Conservation (phyloP, 2,329 filamentous ascomycete genomes). For the Podosphaera aphanis region DNA sequence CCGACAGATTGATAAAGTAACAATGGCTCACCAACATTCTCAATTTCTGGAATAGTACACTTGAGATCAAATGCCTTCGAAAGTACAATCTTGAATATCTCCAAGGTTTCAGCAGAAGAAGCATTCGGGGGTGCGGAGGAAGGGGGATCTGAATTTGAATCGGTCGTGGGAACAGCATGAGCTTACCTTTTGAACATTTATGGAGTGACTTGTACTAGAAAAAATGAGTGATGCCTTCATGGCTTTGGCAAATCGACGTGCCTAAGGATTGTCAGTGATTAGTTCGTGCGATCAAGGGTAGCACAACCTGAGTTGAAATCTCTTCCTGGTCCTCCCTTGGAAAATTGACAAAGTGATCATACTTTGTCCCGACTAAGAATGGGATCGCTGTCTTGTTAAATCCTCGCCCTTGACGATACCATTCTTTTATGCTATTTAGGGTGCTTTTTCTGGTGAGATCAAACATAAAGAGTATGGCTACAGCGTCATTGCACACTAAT, state of each 20-base stretch:
- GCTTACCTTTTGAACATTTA: conserved; percentile 92
- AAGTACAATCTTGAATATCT: conserved; percentile 99
- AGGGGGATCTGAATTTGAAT: background rate
- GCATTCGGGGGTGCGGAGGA: background rate
- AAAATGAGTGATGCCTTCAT: conserved; percentile 97
- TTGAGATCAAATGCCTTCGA: conserved; percentile 97
- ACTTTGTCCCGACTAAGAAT: conserved; percentile 91
- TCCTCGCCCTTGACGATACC: conserved; percentile 89
- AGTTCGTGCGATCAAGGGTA: background rate
- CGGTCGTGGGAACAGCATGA: background rate
- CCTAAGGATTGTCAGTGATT: conserved; percentile 26
- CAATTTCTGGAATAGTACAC: conserved; percentile 96
- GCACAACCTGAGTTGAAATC: conserved; percentile 69
- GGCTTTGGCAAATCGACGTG: conserved; percentile 84
- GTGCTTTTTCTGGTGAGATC: conserved; percentile 95
- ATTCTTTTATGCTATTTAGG: conserved; percentile 97
- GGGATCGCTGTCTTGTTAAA: conserved; percentile 99
- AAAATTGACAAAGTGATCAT: conserved; percentile 98
- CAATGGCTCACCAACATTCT: conserved; percentile 88
- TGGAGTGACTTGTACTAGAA: conserved; percentile 95
- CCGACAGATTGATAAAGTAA: conserved; percentile 55
- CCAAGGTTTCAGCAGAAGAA: conserved; percentile 3
- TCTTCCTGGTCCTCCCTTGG: conserved; percentile 93
- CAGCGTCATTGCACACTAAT: conserved; percentile 96
- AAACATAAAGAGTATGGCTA: conserved; percentile 99